Evolutionary conservation across 345 rosid species (phyloP).

Genomic region (Raphanus sativus): DNA sequence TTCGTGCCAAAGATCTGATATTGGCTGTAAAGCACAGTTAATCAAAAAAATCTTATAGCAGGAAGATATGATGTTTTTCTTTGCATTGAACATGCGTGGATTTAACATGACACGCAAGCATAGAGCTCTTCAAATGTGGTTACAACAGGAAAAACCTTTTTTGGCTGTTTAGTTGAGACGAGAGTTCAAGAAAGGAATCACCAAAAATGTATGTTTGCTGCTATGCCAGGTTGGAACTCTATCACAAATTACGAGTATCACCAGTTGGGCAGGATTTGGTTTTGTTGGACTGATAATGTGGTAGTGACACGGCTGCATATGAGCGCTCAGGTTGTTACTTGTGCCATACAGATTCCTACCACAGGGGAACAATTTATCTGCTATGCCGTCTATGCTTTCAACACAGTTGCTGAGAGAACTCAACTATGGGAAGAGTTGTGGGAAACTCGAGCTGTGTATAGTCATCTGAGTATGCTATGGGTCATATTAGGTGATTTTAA

Average conservation of each 20-base stretch:
- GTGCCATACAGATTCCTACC: too few relatives aligned
- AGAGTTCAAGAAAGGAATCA: background rate
- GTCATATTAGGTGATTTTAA: too few relatives aligned
- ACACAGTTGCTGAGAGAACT: too few relatives aligned
- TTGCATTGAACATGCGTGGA: background rate
- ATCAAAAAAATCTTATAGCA: background rate
- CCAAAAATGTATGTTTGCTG: background rate
- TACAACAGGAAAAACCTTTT: background rate
- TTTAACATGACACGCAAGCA: background rate
- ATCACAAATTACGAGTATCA: background rate
- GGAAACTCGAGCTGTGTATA: too few relatives aligned
- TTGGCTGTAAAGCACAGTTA: background rate
- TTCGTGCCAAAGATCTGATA: background rate
- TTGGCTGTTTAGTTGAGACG: background rate
- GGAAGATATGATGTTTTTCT: background rate
- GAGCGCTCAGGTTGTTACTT: too few relatives aligned
- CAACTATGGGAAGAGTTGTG: too few relatives aligned
- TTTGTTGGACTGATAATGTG: background rate
- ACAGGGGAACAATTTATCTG: too few relatives aligned
- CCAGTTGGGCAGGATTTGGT: background rate
- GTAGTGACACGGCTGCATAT: background rate
- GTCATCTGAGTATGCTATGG: too few relatives aligned
- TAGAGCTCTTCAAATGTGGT: background rate
- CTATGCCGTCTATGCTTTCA: too few relatives aligned
- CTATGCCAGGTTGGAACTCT: background rate